Base-by-base conservation (phyloP, 2,329 filamentous ascomycete genomes). In the Gaeumannomyces tritici region DNA sequence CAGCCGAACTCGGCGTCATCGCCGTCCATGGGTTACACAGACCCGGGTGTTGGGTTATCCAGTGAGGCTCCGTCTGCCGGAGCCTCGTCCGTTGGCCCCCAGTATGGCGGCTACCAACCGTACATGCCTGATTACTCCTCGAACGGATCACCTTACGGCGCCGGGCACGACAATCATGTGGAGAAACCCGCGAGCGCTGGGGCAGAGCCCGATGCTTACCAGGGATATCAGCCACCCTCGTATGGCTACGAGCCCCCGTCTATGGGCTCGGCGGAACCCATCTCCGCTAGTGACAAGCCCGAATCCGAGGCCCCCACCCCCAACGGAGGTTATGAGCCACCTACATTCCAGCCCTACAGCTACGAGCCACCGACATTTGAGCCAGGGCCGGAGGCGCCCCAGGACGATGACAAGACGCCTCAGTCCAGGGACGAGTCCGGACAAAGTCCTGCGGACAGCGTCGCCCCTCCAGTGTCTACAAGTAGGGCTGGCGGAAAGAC, bases 311-410 rank as follows among this genome's bases (percentile, higher is more conserved):
- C 67, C 65, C 63, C 70, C 27, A 71, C 66, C 56, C 69, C 63
- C 67, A 74, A 71, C 65, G 75, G 75, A 47, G 77, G 80, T 21
- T 89, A 87, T 67, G 84, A 88, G 64, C 80, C 87, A 5, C 83
- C 85, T 7, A 82, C 83, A 0, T 88, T 83, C 68, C 81, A 88
- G 68, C 80, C 85, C 12, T 82, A 83, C 60, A 72, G 78, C 56
- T 85, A 84, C 67, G 82, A 85, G 65, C 81, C 83, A 81, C 84
- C 58, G 79, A 26, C 60, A 5, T 61, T 56, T 28, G 60, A 61
- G 47, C 51, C 60, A 21, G 60, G n/a, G 7, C 11, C 51, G 31
- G 51, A 55, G 31, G 29, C 47, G 27, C 42, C 60, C 21, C 15
- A 21, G 2, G 60, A 61, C 18, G 42, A 87, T 28, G 79, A 84